These are phyloP conservation scores for Amoebophrya sp. DNA, from an alignment of 169 alveolate species.

Conservation along the genomic window DNA sequence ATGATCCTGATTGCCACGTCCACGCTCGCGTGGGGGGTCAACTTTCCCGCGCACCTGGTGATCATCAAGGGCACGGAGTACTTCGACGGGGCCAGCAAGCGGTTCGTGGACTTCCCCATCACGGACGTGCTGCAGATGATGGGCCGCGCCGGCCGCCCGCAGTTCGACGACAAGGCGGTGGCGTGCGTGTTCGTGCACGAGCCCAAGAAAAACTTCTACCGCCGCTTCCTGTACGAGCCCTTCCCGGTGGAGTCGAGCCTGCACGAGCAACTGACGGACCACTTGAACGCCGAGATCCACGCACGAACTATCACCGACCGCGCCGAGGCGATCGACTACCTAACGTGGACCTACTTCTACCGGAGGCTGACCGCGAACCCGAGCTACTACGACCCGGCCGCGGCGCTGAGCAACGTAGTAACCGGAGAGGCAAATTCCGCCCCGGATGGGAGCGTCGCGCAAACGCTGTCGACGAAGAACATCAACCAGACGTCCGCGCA, in stretches of 20 bases:
- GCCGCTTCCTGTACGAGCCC: conserved; percentile 94
- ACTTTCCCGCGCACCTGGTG: conserved; percentile 97
- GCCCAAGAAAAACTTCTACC: conserved; percentile 86
- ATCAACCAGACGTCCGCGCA: not conserved
- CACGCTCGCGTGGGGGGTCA: conserved; percentile 99
- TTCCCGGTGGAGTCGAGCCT: conserved; percentile 95
- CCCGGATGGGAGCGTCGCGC: not conserved
- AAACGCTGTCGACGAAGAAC: not conserved
- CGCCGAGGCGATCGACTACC: conserved; percentile 54
- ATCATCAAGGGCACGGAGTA: conserved; percentile 92
- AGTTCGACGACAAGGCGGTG: conserved; percentile 86
- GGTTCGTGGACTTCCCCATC: conserved; percentile 85
- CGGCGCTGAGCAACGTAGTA: not conserved
- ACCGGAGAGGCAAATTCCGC: not conserved
- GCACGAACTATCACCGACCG: conserved; percentile 73
- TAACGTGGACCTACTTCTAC: conserved; percentile 67
- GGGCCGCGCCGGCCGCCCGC: conserved; percentile 99
- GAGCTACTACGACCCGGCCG: conserved; percentile 33
- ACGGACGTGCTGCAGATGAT: conserved; percentile 91
- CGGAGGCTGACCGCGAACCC: conserved; percentile 40
- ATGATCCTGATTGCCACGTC: conserved; percentile 91
- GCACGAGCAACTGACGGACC: conserved; percentile 76
- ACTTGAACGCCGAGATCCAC: conserved; percentile 94
- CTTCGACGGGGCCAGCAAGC: conserved; percentile 68
- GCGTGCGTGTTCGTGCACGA: conserved; percentile 92